Evolutionary conservation across 176 grass and related monocot species (phyloP), one percentile per base, ranked within the genome.

Genomic region (Aegilops longissima): DNA sequence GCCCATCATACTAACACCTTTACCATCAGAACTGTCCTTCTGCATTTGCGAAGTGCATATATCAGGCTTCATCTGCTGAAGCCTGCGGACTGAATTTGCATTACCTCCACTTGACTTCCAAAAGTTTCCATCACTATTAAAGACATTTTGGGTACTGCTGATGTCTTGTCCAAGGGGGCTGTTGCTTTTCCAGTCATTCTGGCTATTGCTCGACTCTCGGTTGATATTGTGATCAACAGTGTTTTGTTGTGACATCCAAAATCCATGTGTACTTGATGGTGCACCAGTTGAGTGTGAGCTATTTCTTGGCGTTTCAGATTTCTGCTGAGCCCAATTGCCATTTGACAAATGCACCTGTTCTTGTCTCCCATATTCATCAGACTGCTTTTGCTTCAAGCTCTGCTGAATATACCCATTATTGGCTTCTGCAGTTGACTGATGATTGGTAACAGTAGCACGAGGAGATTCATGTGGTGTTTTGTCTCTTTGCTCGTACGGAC

Each of bases 181-280:
- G 69, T 88, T 90, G 29, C 79, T 85, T 70, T 89, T 92, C 91
- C 90, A 98, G 68, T 87, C 90, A 91, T 98, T 94, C 77, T 87
- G 88, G 82, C 83, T 93, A 84, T 89, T 90, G 33, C 63, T 74
- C 14, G 90, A 78, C 77, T 96, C 88, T 87, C 79, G 92, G 79
- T 84, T 80, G 64, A 88, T 35, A 89, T 61, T 94, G 47, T 87
- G 85, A 89, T 86, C 59, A 80, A 76, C 49, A 54, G 63, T 65
- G 69, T 68, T 96, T 86, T 96, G 93, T 63, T 88, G 92, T 65
- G 89, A 81, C 81, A 88, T 88, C 96, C 96, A 96, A 88, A 89
- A 87, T 79, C 84, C 93, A 36, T 84, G 91, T 18, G 56, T 49
- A 51, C 74, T 88, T 75, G 90, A 84, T 35, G 88, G 88, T 79